Evolutionary conservation across 768 basidiomycete genomes (phyloP).

Genomic region (Tulasnella sp.): DNA sequence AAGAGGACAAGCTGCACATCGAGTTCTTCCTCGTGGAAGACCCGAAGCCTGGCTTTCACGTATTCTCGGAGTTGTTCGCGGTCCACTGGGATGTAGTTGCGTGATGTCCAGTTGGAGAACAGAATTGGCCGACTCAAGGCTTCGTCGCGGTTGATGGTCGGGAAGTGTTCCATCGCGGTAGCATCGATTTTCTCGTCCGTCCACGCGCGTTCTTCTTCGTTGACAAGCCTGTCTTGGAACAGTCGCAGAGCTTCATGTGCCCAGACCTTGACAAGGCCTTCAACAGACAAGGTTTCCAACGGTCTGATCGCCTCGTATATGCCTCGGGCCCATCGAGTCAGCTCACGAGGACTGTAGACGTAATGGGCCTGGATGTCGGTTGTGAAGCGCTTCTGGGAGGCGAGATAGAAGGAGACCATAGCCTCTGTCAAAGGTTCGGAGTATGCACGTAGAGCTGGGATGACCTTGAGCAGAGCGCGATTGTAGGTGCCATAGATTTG

Average conservation of each 20-base stretch:
- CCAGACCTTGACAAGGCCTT: slow-evolving; percentile 95
- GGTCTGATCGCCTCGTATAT: slow-evolving; percentile 95
- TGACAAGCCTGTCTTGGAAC: slow-evolving; percentile 94
- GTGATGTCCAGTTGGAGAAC: slow-evolving; percentile 99
- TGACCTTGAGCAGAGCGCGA: slow-evolving; percentile 88
- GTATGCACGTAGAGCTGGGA: slow-evolving; percentile 86
- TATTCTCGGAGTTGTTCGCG: slow-evolving; percentile 89
- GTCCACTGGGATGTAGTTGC: slow-evolving; percentile 91
- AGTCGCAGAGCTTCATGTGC: slow-evolving; percentile 94
- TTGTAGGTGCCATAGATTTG: slow-evolving; percentile 99
- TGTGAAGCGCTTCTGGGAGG: slow-evolving; percentile 89
- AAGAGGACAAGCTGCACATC: slow-evolving; percentile 96
- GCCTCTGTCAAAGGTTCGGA: slow-evolving; percentile 92
- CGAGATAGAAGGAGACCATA: slow-evolving; percentile 93
- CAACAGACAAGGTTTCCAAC: slow-evolving; percentile 83
- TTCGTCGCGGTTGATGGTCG: slow-evolving; percentile 78
- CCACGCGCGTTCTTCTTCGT: slow-evolving; percentile 87
- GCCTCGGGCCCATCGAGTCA: slow-evolving; percentile 94
- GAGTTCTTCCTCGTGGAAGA: slow-evolving; percentile 99
- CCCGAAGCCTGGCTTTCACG: slow-evolving; percentile 88
- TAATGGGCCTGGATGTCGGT: slow-evolving; percentile 98
- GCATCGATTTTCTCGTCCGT: slow-evolving; percentile 87
- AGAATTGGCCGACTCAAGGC: slow-evolving; percentile 83
- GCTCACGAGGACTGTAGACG: slow-evolving; percentile 96
- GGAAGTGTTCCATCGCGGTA: slow-evolving; percentile 83